Percentiles rank a stretch among this genome's conserved stretches.
These are phyloP conservation scores for Uromyces viciae-fabae DNA, from an alignment of 1,284 basidiomycete genomes.

Conservation along the genomic window DNA sequence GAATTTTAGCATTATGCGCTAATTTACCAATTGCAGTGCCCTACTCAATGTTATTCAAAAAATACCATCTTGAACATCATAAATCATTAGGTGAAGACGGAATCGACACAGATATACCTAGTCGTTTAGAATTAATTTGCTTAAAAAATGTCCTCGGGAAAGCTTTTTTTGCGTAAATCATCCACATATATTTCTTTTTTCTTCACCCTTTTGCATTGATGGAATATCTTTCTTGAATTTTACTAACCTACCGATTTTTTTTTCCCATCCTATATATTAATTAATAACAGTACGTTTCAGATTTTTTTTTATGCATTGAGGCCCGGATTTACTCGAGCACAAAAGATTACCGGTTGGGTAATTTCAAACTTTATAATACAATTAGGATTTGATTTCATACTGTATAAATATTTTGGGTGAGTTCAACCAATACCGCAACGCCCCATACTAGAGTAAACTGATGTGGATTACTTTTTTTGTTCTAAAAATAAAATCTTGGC, in stretches of 20 bases:
- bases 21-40: constrained; percentile 91
- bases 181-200: background rate
- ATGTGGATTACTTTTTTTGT: constrained; percentile 40
- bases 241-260: background rate
- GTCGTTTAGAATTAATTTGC: constrained; percentile 73
- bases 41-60: constrained; percentile 91
- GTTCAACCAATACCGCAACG: too few species aligned
- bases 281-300: constrained; percentile 72
- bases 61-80: constrained; percentile 89
- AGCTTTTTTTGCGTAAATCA: constrained; percentile 74
- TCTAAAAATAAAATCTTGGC: background rate
- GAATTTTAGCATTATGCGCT: constrained; percentile 78
- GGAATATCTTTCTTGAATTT: background rate
- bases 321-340: constrained; percentile 85
- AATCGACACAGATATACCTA: constrained; percentile 90
- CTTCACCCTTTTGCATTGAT: background rate
- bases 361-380: constrained; percentile 70
- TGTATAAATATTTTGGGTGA: constrained; percentile 50
- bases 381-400: constrained; percentile 67
- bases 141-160: constrained; percentile 95
- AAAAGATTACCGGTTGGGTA: constrained; percentile 79
- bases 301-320: constrained; percentile 96
- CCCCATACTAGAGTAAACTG: too few species aligned
- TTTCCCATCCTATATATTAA: background rate
- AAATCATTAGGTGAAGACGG: constrained; percentile 94